phyloP scores from a whole-genome alignment of 495 filamentous ascomycete genomes.

The Tuber indicum region DNA sequence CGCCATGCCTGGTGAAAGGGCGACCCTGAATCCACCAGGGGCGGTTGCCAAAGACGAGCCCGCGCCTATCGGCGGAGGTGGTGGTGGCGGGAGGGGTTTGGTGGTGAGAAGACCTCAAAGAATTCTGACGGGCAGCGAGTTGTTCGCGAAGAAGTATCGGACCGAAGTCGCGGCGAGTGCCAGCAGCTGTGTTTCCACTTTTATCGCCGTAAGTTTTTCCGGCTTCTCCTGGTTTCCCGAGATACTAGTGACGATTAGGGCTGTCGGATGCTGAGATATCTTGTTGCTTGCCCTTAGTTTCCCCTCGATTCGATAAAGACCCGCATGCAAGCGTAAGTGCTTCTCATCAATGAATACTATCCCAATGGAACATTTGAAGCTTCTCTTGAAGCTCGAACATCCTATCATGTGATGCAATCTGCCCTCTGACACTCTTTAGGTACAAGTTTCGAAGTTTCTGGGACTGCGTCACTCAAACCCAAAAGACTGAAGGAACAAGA shows the following conservation, averaged over 20 bases:
- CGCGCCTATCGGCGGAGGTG: constrained; percentile 5
- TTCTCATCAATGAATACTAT: constrained; percentile 9
- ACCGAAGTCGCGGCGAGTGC: constrained; percentile 72
- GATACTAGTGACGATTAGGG: not conserved
- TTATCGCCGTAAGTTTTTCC: constrained; percentile 53
- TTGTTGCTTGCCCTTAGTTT: constrained; percentile 48
- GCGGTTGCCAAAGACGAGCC: constrained; percentile 13
- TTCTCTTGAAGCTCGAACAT: not conserved
- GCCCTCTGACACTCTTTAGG: constrained; percentile 42
- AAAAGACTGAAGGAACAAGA: constrained; percentile 61
- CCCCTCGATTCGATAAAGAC: constrained; percentile 81
- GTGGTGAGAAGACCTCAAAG: constrained; percentile 18
- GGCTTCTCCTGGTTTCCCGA: not conserved
- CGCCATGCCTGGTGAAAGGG: constrained; percentile 5
- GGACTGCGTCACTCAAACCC: constrained; percentile 66
- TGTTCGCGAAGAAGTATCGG: constrained; percentile 65
- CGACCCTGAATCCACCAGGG: constrained; percentile 7
- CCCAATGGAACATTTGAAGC: not conserved
- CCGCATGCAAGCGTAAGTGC: constrained; percentile 64
- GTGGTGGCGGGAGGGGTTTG: constrained; percentile 7
- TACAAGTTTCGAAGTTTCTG: constrained; percentile 63
- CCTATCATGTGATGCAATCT: constrained; percentile 13
- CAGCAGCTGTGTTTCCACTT: constrained; percentile 66
- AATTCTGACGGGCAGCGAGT: constrained; percentile 40
- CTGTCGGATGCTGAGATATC: constrained; percentile 4